Conservation (phyloP, 2,329 filamentous ascomycete genomes). For the Piedraia hortae region DNA sequence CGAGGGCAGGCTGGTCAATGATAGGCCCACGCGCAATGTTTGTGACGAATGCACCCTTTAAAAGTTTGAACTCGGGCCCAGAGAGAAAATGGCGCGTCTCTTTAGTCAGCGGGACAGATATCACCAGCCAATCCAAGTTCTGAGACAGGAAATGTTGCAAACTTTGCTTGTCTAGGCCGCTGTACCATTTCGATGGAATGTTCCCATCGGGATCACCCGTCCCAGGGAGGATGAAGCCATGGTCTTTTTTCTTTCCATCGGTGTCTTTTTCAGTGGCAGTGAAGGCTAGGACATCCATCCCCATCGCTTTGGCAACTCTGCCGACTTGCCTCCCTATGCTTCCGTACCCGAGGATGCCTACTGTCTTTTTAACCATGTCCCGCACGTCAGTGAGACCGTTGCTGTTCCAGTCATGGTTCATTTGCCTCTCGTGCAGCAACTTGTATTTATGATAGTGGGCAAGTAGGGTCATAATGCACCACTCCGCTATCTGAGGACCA, state of each 20-base stretch:
- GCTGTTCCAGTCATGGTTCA: slow-evolving; percentile 25
- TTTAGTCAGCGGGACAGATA: slow-evolving; percentile 28
- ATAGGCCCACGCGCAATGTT: slow-evolving; percentile 45
- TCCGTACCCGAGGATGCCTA: slow-evolving; percentile 35
- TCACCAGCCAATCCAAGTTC: slow-evolving; percentile 28
- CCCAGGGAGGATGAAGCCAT: slow-evolving; percentile 37
- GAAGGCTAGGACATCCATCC: slow-evolving; percentile 48
- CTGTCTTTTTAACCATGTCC: slow-evolving; percentile 29
- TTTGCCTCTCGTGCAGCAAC: slow-evolving; percentile 28
- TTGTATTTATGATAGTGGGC: slow-evolving; percentile 28
- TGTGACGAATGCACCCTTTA: slow-evolving; percentile 25
- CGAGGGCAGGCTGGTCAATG: slow-evolving; percentile 32
- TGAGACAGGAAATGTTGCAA: slow-evolving; percentile 27
- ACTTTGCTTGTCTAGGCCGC: slow-evolving; percentile 23
- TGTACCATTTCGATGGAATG: slow-evolving; percentile 29
- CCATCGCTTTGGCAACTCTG: slow-evolving; percentile 17
- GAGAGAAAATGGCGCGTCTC: slow-evolving; percentile 28
- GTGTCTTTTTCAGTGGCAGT: slow-evolving; percentile 43
- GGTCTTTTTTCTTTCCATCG: slow-evolving; percentile 33
- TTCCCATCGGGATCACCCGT: slow-evolving; percentile 32
- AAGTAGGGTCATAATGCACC: slow-evolving; percentile 34
- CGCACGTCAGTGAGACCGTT: slow-evolving; percentile 13
- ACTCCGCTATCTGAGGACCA: slow-evolving; percentile 38
- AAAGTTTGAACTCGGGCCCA: slow-evolving; percentile 22
- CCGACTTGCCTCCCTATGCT: slow-evolving; percentile 31